Evolutionary conservation across 768 basidiomycete species (phyloP).

Genomic region (Calocera cornea): DNA sequence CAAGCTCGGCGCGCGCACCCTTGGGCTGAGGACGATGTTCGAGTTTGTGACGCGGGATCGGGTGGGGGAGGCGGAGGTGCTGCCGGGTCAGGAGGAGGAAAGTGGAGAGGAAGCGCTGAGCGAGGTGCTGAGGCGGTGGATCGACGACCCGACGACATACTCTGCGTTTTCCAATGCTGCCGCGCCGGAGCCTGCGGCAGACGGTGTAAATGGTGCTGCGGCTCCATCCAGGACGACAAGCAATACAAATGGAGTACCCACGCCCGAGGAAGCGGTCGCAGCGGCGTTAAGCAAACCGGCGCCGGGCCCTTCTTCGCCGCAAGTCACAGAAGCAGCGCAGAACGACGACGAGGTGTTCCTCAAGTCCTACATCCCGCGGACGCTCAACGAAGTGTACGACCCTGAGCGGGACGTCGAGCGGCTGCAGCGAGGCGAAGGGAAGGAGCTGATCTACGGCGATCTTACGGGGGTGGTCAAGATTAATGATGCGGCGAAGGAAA

Average conservation of each 20-base stretch:
- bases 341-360: conserved; percentile 86
- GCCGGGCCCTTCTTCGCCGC: not conserved
- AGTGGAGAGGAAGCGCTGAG: conserved; percentile 15
- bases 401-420: conserved; percentile 83
- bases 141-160: conserved; percentile 23
- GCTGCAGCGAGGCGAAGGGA: conserved; percentile 54
- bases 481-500: conserved; percentile 16
- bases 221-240: not conserved
- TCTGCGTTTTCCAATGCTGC: not conserved
- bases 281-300: not conserved
- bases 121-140: conserved; percentile 33
- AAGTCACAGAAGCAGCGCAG: conserved; percentile 1
- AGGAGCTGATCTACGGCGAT: conserved; percentile 70
- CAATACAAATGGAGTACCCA: not conserved
- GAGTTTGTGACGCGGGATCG: conserved; percentile 68
- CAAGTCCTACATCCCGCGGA: conserved; percentile 83
- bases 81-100: conserved; percentile 11
- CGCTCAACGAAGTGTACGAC: conserved; percentile 83
- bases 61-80: not conserved
- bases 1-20: conserved; percentile 52
- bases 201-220: not conserved
- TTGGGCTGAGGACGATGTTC: conserved; percentile 73
- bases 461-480: conserved; percentile 55
- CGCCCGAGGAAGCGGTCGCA: not conserved
- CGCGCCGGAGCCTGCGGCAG: not conserved